Conservation (phyloP, 106 monocot species). For the Amphibolis antarctica region DNA sequence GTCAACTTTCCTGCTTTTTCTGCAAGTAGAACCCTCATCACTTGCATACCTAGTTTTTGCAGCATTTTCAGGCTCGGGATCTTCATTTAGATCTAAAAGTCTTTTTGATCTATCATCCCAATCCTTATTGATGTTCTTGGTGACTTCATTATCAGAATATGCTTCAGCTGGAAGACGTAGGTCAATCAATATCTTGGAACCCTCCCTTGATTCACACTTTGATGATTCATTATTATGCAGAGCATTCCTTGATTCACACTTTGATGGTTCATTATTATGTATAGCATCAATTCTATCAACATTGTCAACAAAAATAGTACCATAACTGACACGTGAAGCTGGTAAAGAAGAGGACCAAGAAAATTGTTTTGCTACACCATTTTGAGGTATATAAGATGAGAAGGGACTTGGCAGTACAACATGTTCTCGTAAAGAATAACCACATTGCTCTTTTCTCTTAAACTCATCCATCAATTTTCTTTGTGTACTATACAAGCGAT, state of each 20-base stretch:
- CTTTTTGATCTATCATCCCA: not conserved
- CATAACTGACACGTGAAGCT: not conserved
- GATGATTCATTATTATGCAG: not conserved
- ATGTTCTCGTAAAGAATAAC: constrained; percentile 1
- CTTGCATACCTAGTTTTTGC: constrained; percentile 9
- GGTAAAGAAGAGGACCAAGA: not conserved
- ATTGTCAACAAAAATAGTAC: not conserved
- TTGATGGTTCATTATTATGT: not conserved
- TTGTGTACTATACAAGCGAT: constrained; percentile 49
- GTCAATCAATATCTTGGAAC: not conserved
- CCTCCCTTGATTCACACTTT: not conserved
- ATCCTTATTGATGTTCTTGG: not conserved
- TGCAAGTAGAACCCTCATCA: not conserved
- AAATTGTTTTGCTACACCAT: not conserved
- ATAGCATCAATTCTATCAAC: not conserved
- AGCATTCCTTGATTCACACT: not conserved
- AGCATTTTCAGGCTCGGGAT: constrained; percentile 1
- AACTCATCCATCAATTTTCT: constrained; percentile 54
- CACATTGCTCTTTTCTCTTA: constrained; percentile 15
- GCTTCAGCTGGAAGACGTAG: not conserved
- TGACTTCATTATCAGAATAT: not conserved
- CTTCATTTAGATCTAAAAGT: not conserved
- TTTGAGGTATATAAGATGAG: not conserved
- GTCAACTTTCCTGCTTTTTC: not conserved
- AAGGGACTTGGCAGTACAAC: not conserved